Percentiles rank a stretch among this genome's conserved stretches.
Evolutionary conservation across 345 rosid genomes (phyloP).

Genomic region (Eucalyptus virginea): DNA sequence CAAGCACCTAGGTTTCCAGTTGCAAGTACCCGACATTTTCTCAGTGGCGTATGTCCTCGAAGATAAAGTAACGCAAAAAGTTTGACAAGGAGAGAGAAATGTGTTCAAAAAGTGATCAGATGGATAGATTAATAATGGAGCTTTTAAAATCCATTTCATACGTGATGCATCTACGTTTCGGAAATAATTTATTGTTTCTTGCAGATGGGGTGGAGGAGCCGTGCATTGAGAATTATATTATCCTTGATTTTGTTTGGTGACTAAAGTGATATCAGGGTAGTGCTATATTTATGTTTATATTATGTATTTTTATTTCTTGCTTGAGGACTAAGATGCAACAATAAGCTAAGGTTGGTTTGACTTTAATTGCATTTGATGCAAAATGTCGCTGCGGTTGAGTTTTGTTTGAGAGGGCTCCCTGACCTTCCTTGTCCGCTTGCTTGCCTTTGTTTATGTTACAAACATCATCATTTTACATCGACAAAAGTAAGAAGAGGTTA

Average conservation of each 20-base stretch:
- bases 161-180: not conserved
- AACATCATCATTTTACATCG: not conserved
- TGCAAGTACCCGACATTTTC: not conserved
- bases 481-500: not conserved
- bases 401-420: not conserved
- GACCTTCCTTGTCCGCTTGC: not conserved
- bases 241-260: not conserved
- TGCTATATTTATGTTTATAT: not conserved
- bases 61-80: not conserved
- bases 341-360: not conserved
- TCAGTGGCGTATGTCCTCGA: not conserved
- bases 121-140: not conserved
- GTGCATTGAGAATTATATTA: not conserved
- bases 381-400: not conserved
- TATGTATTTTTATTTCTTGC: not conserved
- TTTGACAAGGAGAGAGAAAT: not conserved
- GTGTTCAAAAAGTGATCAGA: not conserved
- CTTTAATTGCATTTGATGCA: not conserved
- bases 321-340: not conserved
- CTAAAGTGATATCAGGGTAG: not conserved
- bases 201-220: not conserved
- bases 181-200: not conserved
- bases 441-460: not conserved
- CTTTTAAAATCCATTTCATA: not conserved
- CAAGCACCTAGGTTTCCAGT: not conserved